These are phyloP conservation scores for Globisporangium canariense DNA, from an alignment of 352 stramenopile species.

Conservation along the genomic window DNA sequence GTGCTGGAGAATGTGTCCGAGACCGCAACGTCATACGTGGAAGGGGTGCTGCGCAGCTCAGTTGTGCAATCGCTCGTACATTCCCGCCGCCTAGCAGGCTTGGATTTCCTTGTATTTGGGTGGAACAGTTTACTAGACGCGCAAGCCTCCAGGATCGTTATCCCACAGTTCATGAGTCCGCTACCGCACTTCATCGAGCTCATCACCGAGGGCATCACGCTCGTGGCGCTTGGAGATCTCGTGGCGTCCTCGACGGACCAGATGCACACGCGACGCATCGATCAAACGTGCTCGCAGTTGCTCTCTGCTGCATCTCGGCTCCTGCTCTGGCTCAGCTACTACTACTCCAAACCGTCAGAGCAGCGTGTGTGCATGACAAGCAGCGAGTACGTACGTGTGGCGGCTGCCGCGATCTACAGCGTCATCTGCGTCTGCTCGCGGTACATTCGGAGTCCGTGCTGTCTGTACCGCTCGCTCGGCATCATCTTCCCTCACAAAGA, in stretches of 20 bases:
- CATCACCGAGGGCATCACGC: slow-evolving; percentile 51
- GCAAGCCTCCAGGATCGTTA: background rate
- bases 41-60: slow-evolving; percentile 30
- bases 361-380: slow-evolving; percentile 30
- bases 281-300: slow-evolving; percentile 68
- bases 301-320: slow-evolving; percentile 46
- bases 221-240: slow-evolving; percentile 51
- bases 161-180: slow-evolving; percentile 33
- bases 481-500: slow-evolving; percentile 78
- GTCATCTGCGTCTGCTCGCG: slow-evolving; percentile 62
- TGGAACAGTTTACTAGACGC: slow-evolving; percentile 26
- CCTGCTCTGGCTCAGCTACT: slow-evolving; percentile 65
- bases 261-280: slow-evolving; percentile 52
- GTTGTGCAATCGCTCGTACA: slow-evolving; percentile 51
- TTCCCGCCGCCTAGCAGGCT: slow-evolving; percentile 37
- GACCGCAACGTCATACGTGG: slow-evolving; percentile 36
- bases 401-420: slow-evolving; percentile 68
- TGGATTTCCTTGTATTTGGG: slow-evolving; percentile 56
- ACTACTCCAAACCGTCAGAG: slow-evolving; percentile 42
- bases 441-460: slow-evolving; percentile 68
- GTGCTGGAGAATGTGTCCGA: slow-evolving; percentile 34
- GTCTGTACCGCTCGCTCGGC: slow-evolving; percentile 52
- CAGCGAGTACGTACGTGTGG: slow-evolving; percentile 58
- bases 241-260: slow-evolving; percentile 45
- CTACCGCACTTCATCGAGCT: slow-evolving; percentile 57